A percentile compares a stretch with the other conserved stretches of the same genome.
These are phyloP conservation scores for Colletotrichum acutatum DNA, from an alignment of 2,329 filamentous ascomycete genomes.

Conservation along the genomic window DNA sequence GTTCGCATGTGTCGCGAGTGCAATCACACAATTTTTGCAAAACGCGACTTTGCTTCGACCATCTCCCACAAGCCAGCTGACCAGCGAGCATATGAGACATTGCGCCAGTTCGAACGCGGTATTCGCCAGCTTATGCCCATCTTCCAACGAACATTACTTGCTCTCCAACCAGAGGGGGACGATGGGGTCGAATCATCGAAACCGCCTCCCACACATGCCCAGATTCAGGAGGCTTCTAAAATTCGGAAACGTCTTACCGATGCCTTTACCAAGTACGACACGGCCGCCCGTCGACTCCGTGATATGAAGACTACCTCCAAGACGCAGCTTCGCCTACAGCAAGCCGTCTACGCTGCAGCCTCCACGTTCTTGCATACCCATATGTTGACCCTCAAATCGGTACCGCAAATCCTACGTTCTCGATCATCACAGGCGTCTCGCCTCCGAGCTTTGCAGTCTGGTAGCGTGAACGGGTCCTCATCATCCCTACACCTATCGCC, in stretches of 20 bases:
- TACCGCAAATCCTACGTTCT: constrained; percentile 72
- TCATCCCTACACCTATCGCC: constrained; percentile 51
- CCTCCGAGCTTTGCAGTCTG: constrained; percentile 46
- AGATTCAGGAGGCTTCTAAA: constrained; percentile 87
- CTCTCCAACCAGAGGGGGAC: constrained; percentile 70
- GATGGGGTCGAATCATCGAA: constrained; percentile 45
- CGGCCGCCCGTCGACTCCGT: constrained; percentile 82
- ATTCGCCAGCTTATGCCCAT: constrained; percentile 84
- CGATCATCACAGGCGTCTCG: constrained; percentile 47
- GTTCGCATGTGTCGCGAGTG: constrained; percentile 95
- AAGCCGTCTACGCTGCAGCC: constrained; percentile 83
- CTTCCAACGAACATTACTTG: constrained; percentile 81
- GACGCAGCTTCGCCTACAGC: constrained; percentile 80
- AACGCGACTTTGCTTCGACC: constrained; percentile 81
- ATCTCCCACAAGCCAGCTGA: constrained; percentile 76
- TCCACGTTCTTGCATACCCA: constrained; percentile 87
- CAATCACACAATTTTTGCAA: constrained; percentile 69
- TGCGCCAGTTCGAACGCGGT: constrained; percentile 88
- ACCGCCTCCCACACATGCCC: constrained; percentile 65
- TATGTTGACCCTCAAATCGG: constrained; percentile 86
- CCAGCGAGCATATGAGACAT: constrained; percentile 83
- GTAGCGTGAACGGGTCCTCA: constrained; percentile 45
- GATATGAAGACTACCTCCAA: constrained; percentile 79
- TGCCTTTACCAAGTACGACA: constrained; percentile 88
- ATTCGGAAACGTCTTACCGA: constrained; percentile 91